Base-by-base conservation (phyloP, 129 eudicot genomes). In the Escallonia rubra region DNA sequence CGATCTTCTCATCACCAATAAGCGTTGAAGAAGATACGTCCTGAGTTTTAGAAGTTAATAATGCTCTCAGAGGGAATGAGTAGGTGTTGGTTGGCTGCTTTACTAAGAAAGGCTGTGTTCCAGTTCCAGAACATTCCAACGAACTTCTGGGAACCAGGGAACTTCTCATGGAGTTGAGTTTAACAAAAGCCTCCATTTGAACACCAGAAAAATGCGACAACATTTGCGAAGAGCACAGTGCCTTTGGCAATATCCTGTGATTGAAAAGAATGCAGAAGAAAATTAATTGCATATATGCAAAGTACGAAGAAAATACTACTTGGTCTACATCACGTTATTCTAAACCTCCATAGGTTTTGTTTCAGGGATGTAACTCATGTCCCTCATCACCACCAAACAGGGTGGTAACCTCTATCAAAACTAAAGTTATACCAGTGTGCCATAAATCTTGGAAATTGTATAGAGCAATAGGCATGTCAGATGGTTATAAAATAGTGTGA, bases 1-100 rank as follows among this genome's bases (percentile, higher is more conserved):
- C 98, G 63, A 91, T 72, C 70, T 91, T 88, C 55, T 83, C 98
- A 57, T 81, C 92, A 46, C 75, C 87, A 76, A 59, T 68, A 69
- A 77, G 62, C 52, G 76, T 59, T 55, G 79, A 60, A 62, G 83
- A 15, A 6, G 88, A 71, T 34, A 81, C 62, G 70, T 87, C 86
- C 73, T 65, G 74, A 71, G 86, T 59, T 58, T 70, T 72, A 43
- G 97, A 85, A 44, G 92, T 76, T 59, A 82, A 53, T 64, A 85
- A 64, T 57, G 90, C 90, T 76, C 85, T 78, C 58, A 82, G 13
- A 4, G 78, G 81, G 72, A 63, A 56, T 10, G 76, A 53, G 64
- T 62, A 63, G 72, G 67, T 82, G 45, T 73, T 77, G 58, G 66
- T 43, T 54, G 74, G 54, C 42, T 67, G 78, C 66, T 68, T 78